Evolutionary conservation across 2,329 filamentous ascomycete genomes (phyloP).

Genomic region (Botryotinia calthae): DNA sequence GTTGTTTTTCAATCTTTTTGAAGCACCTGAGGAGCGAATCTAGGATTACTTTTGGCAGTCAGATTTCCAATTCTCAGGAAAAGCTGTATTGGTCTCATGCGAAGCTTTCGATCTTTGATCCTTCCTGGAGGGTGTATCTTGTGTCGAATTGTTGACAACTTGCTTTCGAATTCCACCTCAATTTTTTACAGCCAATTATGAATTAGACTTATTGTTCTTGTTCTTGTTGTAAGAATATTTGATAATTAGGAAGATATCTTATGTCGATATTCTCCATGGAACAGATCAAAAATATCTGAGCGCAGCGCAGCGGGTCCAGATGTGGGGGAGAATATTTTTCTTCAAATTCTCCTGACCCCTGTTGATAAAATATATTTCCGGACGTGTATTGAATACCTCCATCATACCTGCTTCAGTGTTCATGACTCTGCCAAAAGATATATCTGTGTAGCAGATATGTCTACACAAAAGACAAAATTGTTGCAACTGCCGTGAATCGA

Average conservation of each 20-base stretch:
- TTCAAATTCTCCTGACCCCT: not conserved
- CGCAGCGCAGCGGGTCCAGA: not conserved
- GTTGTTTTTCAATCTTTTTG: no score
- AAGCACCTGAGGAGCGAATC: no score
- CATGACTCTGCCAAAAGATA: not conserved
- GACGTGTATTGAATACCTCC: no score
- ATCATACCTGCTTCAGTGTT: not conserved
- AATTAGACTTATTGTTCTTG: not conserved
- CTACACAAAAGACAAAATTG: rapidly evolving
- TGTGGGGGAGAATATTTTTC: not conserved
- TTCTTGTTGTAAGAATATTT: not conserved
- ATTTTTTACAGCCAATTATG: rapidly evolving
- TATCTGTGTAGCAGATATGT: rapidly evolving
- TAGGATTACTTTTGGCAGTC: not conserved
- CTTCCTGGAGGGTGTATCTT: not conserved
- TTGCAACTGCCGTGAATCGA: not conserved
- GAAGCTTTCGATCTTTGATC: not conserved
- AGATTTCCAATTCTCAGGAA: not conserved
- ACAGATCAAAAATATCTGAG: not conserved
- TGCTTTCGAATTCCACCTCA: not conserved
- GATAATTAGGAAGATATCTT: not conserved
- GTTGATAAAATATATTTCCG: not conserved
- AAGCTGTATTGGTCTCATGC: not conserved
- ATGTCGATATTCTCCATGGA: not conserved
- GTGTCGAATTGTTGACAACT: not conserved